Conservation (phyloP, 371 early-diverging fungal species). For the Lichtheimia hyalospora region DNA sequence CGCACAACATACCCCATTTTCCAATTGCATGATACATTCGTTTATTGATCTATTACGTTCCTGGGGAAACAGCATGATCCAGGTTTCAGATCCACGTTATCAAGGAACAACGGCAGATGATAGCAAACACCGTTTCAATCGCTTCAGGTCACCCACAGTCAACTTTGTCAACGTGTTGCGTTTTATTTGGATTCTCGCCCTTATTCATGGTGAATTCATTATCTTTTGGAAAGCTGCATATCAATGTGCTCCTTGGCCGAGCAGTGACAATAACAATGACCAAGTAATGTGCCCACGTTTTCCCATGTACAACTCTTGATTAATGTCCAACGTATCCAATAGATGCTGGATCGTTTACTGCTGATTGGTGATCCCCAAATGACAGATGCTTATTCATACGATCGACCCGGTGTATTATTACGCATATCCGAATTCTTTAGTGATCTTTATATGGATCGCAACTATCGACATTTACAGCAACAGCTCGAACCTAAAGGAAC, state of each 20-base stretch:
- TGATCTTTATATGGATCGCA: slow-evolving; percentile 82
- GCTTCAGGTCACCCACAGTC: neutral
- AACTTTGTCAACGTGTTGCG: slow-evolving; percentile 9
- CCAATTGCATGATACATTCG: no score
- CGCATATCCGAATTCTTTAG: slow-evolving; percentile 73
- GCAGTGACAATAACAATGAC: neutral
- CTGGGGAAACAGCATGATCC: no score
- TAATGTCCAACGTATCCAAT: neutral
- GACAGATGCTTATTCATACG: slow-evolving; percentile 86
- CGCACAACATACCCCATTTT: no score
- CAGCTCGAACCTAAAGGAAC: slow-evolving; percentile 61
- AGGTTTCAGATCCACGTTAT: no score
- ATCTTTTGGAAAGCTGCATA: slow-evolving; percentile 23
- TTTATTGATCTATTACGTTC: no score
- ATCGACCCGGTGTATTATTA: slow-evolving; percentile 50
- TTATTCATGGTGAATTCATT: slow-evolving; percentile 22
- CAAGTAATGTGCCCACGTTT: no score
- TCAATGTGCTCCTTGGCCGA: slow-evolving; percentile 22
- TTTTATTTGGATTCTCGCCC: slow-evolving; percentile 16
- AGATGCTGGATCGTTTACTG: slow-evolving; percentile 19
- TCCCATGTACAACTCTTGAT: no score
- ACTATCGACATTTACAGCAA: slow-evolving; percentile 55
- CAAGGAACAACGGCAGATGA: no score
- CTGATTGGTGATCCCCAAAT: slow-evolving; percentile 92
- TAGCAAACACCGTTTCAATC: no score